A percentile compares a stretch with the other conserved stretches of the same genome.
Conservation (phyloP, 108 stramenopile genomes). For the Conticribra guillardii region DNA sequence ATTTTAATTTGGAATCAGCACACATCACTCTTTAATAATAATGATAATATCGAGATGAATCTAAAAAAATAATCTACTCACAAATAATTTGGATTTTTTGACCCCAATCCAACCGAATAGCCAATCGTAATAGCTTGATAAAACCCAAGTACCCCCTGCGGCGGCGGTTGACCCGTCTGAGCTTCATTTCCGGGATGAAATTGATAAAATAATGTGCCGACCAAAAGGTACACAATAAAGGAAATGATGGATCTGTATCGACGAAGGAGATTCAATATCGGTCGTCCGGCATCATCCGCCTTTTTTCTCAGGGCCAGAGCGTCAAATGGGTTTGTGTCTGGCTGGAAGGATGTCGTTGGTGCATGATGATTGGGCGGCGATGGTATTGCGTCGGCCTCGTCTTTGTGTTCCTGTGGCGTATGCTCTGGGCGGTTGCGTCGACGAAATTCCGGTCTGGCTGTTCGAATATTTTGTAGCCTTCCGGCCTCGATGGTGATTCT, state of each 20-base stretch:
- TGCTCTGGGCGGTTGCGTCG: not conserved
- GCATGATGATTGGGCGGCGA: not conserved
- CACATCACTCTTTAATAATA: not conserved
- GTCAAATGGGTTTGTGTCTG: not conserved
- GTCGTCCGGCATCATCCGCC: not conserved
- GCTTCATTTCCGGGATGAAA: constrained; percentile 7
- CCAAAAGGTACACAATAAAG: constrained; percentile 17
- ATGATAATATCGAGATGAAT: not conserved
- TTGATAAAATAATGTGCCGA: constrained; percentile 22
- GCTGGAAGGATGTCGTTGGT: not conserved
- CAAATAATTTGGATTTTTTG: constrained; percentile 23
- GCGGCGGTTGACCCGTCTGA: not conserved
- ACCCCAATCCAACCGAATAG: constrained; percentile 26
- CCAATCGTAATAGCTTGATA: constrained; percentile 42
- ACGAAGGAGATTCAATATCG: not conserved
- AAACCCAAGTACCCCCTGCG: not conserved
- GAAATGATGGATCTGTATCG: not conserved
- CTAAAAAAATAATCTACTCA: not conserved
- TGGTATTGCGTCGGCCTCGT: not conserved
- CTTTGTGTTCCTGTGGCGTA: not conserved
- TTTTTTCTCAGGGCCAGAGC: constrained; percentile 4
- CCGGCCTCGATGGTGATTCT: constrained; percentile 14
- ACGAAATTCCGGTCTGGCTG: not conserved
- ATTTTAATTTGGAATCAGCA: too few relatives aligned
- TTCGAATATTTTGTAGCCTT: constrained; percentile 2